Evolutionary conservation across 208 protist species (phyloP).

Genomic region (Entamoeba invadens): DNA sequence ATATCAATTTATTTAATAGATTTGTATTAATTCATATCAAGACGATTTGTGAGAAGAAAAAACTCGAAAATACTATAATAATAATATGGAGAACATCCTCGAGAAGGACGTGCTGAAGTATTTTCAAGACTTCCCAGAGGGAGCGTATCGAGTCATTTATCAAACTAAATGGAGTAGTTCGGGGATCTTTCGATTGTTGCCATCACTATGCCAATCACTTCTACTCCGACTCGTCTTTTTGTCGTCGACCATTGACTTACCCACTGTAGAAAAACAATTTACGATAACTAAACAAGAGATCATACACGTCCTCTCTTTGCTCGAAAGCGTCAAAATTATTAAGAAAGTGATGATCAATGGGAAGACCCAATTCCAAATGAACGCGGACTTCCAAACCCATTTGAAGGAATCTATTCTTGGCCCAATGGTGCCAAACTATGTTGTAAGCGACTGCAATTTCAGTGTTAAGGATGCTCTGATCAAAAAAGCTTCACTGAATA

Average conservation of each 20-base stretch:
- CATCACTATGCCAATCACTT: background rate
- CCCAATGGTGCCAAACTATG: background rate
- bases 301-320: background rate
- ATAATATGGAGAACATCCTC: background rate
- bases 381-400: background rate
- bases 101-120: background rate
- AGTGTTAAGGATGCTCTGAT: background rate
- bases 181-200: background rate
- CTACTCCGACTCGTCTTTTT: background rate
- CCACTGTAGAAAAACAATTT: background rate
- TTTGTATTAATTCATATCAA: no score
- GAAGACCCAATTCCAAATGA: background rate
- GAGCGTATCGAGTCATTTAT: background rate
- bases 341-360: background rate
- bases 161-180: background rate
- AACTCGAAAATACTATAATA: background rate
- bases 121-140: background rate
- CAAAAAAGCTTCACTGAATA: background rate
- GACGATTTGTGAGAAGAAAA: background rate
- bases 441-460: background rate
- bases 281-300: background rate
- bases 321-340: background rate
- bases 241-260: background rate
- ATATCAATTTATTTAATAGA: no score
- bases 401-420: background rate